Percentiles rank a stretch among this genome's conserved stretches.
Conservation (phyloP, 139 green algal genomes). For the Chlorella sp. region DNA sequence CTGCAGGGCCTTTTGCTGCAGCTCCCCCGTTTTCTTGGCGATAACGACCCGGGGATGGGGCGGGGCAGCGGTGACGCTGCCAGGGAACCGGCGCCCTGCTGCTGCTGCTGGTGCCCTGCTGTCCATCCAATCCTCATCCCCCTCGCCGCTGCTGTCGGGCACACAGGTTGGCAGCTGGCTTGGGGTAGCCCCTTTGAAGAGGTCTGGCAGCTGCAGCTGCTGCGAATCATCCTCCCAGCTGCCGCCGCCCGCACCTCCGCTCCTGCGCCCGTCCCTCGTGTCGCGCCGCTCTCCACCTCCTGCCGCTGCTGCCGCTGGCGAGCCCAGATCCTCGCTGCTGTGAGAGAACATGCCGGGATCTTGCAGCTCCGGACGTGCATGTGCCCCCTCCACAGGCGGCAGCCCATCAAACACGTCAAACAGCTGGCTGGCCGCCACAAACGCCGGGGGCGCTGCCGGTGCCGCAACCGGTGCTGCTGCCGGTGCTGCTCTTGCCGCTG, state of each 20-base stretch:
- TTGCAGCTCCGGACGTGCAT: neutral
- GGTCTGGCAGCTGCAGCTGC: neutral
- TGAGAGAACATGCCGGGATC: neutral
- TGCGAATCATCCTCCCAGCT: neutral
- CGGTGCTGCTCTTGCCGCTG: neutral
- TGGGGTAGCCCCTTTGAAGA: neutral
- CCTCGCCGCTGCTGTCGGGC: neutral
- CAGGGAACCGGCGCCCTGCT: neutral
- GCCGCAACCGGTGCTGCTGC: neutral
- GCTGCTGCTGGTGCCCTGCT: neutral
- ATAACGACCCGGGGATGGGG: neutral
- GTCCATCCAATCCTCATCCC: neutral
- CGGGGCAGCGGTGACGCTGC: neutral
- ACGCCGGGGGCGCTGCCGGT: neutral
- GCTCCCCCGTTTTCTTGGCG: neutral
- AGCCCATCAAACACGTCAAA: neutral
- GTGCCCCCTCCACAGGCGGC: neutral
- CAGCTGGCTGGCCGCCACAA: conserved; percentile 25
- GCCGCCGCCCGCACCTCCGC: neutral
- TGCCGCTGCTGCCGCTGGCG: neutral
- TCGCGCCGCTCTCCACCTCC: neutral
- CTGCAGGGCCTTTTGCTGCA: conserved; percentile 4
- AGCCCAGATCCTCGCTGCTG: neutral
- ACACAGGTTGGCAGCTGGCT: neutral
- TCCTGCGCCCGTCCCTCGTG: too few relatives aligned